Percentiles rank a stretch among this genome's conserved stretches.
Conservation (phyloP, 768 basidiomycete species). For the Candolleomyces eurysporus region DNA sequence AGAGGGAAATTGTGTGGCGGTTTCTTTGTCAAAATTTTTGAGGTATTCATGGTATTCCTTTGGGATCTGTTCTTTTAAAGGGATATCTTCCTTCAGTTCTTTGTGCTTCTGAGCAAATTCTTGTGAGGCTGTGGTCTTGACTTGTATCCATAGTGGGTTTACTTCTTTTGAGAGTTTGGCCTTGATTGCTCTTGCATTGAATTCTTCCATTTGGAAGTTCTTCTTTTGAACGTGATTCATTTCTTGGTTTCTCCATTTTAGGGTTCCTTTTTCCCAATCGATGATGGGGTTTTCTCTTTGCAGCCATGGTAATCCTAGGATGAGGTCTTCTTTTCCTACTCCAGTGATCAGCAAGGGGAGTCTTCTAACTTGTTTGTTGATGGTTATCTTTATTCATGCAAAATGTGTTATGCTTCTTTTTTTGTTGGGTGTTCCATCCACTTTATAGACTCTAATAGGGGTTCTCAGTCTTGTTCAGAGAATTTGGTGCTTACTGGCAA, state of each 20-base stretch:
- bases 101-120: constrained; percentile 4
- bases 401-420: not conserved
- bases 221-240: no score
- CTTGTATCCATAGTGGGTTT: not conserved
- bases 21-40: constrained; percentile 15
- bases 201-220: no score
- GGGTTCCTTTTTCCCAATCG: constrained; percentile 4
- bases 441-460: constrained; percentile 14
- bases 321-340: not conserved
- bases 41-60: not conserved
- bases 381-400: no score
- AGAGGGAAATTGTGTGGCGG: constrained; percentile 13
- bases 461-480: not conserved
- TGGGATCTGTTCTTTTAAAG: not conserved
- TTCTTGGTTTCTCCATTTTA: not conserved
- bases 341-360: constrained; percentile 4
- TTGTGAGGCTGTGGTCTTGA: not conserved
- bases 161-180: not conserved
- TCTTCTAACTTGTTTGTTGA: constrained; percentile 1
- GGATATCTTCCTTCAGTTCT: not conserved
- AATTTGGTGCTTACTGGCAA: not conserved
- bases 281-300: constrained; percentile 5
- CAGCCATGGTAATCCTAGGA: constrained; percentile 1
- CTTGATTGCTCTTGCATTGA: not conserved
- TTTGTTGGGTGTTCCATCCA: constrained; percentile 10